These are phyloP conservation scores for Candida dajiaensis DNA, from an alignment of 805 yeast species.

Conservation along the genomic window DNA sequence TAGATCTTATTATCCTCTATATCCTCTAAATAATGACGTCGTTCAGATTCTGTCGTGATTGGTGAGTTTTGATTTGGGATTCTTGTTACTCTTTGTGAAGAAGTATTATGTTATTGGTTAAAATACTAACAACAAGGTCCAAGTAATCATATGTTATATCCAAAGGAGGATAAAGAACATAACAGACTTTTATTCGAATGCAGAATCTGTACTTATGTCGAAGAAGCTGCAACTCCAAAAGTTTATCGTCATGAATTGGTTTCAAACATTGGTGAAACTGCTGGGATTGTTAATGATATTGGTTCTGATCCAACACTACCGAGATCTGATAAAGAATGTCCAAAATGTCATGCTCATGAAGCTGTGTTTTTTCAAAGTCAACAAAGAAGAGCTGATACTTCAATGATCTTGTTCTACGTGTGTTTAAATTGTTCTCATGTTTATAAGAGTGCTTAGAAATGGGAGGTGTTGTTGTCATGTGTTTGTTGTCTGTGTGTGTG, in stretches of 20 bases:
- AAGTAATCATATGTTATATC: constrained; percentile 92
- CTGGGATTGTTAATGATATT: constrained; percentile 94
- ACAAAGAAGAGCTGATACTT: constrained; percentile 90
- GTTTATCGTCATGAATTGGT: constrained; percentile 91
- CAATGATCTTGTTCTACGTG: constrained; percentile 91
- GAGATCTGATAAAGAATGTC: constrained; percentile 89
- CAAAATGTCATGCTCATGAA: constrained; percentile 78
- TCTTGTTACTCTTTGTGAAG: too few species aligned
- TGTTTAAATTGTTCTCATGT: constrained; percentile 83
- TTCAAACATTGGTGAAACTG: constrained; percentile 87
- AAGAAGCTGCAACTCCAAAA: constrained; percentile 79
- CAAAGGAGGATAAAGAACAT: constrained; percentile 84
- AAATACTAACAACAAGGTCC: neutral
- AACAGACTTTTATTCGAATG: constrained; percentile 76
- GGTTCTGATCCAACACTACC: constrained; percentile 98
- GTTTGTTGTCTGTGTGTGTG: too few species aligned
- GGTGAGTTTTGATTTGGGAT: constrained; percentile 15
- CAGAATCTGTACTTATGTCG: constrained; percentile 91
- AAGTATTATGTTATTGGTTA: too few species aligned
- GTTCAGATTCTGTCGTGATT: constrained; percentile 92
- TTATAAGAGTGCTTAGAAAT: constrained; percentile 27
- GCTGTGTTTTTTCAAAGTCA: constrained; percentile 97
- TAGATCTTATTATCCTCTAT: too few species aligned
- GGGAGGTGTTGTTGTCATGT: too few species aligned
- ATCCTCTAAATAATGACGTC: constrained; percentile 62